phyloP scores from a whole-genome alignment of 495 filamentous ascomycete genomes.

The Aspergillus coremiiformis region DNA sequence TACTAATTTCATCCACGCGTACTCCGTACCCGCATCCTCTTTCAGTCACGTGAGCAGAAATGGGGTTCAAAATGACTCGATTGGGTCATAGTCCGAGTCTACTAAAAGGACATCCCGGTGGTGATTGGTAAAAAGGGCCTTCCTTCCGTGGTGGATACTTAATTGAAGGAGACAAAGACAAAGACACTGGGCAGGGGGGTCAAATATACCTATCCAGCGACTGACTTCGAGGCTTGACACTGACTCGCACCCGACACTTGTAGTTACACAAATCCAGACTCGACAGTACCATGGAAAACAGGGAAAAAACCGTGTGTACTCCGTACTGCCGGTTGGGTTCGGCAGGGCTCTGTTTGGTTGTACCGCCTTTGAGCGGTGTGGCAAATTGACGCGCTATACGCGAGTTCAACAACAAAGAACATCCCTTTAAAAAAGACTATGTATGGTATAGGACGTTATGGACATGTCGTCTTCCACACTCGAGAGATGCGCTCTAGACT shows the following conservation, averaged over 20 bases:
- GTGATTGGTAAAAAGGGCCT: not conserved
- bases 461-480: not conserved
- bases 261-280: not conserved
- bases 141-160: constrained; percentile 6
- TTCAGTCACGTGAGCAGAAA: constrained; percentile 16
- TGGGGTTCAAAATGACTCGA: not conserved
- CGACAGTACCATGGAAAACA: not conserved
- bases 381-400: not conserved
- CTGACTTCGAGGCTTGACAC: constrained; percentile 1
- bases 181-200: constrained; percentile 1
- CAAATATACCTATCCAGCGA: not conserved
- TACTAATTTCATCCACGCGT: constrained; percentile 3
- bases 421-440: not conserved
- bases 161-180: constrained; percentile 1
- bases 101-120: not conserved
- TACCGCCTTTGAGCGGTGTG: not conserved
- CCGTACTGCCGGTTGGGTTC: not conserved
- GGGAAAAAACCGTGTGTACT: not conserved
- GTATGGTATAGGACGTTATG: too few relatives aligned
- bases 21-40: constrained; percentile 16
- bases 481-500: not conserved
- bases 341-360: not conserved
- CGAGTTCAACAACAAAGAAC: not conserved
- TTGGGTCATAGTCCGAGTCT: not conserved
- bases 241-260: constrained; percentile 5